Evolutionary conservation across 148 eudicot species (phyloP).

Genomic region (Heliosperma pusillum): DNA sequence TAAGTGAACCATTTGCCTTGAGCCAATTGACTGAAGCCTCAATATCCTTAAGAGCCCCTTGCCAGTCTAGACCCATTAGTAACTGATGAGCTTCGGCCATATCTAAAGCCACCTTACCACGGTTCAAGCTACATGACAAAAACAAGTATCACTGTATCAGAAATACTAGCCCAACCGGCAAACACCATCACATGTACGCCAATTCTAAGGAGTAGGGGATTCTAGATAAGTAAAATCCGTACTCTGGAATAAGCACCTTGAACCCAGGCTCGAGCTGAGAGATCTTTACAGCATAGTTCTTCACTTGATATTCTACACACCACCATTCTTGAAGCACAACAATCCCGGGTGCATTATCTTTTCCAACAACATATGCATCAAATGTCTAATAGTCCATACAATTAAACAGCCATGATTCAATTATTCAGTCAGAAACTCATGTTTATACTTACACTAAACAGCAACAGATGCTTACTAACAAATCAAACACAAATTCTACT

Average conservation of each 20-base stretch:
- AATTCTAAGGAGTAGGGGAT: background rate
- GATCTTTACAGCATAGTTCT: conserved; percentile 73
- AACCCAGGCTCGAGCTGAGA: conserved; percentile 69
- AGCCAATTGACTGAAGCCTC: conserved; percentile 94
- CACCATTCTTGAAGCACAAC: conserved; percentile 98
- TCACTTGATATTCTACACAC: conserved; percentile 90
- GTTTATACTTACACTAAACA: no score
- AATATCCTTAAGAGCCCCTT: conserved; percentile 89
- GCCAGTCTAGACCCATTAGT: conserved; percentile 87
- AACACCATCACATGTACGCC: background rate
- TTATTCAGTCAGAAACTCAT: background rate
- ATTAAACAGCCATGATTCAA: conserved; percentile 3
- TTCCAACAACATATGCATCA: conserved; percentile 91
- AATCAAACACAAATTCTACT: no score
- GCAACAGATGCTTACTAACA: no score
- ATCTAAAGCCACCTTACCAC: conserved; percentile 92
- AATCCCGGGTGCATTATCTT: conserved; percentile 88
- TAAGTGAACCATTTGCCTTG: conserved; percentile 83
- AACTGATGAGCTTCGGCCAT: conserved; percentile 91
- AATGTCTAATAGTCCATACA: conserved; percentile 42
- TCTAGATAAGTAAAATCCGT: conserved; percentile 12
- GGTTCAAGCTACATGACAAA: conserved; percentile 55
- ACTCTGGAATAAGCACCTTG: conserved; percentile 81
- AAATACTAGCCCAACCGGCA: background rate
- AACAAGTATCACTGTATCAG: conserved; percentile 9